Evolutionary conservation across 176 grass and related monocot genomes (phyloP), one percentile per base, ranked within the genome.

Genomic region (Triticum urartu): DNA sequence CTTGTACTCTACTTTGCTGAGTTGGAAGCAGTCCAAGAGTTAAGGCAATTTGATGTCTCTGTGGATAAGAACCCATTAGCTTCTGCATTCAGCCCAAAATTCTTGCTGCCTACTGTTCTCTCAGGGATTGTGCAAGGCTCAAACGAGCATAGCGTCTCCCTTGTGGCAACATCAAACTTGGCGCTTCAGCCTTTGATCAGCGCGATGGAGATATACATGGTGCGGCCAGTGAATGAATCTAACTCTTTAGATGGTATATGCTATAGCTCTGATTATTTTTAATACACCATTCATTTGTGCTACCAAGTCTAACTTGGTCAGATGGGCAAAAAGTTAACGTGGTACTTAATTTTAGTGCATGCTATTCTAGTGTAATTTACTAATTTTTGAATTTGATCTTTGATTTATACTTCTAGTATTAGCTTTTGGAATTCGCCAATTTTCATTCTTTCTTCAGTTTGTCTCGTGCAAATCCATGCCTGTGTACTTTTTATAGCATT

Each of bases 181-280:
- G 75, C 54, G 9, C 85, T 42, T 62, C 82, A 26, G 0, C 91
- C 88, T 21, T 13, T 90, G 13, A 58, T 90, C 33, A 93, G 77
- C 26, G 78, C 88, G 0, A 36, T 93, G 80, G 88, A 93, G 87
- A 62, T 85, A 20, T 93, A 83, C 74, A 4, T 42, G 7, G 7
- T 93, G 15, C 54, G 22, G 11, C 77, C 33, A 18, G 3, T 63
- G 38, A 79, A 42, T 26, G 69, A 63, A 11, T 75, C 77, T 25
- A 5, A 85, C 30, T 35, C 20, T 58, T 33, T 21, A 65, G 91
- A 93, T 71, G 85, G 88, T 90, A 89, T 61, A 45, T 43, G 8
- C 15, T 36, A 79, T 9, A 48, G 42, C 20, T 12, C 68, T 40
- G 33, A 21, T 35, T 36, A 11, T 20, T 17, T n/a, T 40, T 39